A percentile compares a stretch with the other conserved stretches of the same genome.
These are phyloP conservation scores for Nicotiana knightiana DNA, from an alignment of 257 asterid genomes.

Conservation along the genomic window DNA sequence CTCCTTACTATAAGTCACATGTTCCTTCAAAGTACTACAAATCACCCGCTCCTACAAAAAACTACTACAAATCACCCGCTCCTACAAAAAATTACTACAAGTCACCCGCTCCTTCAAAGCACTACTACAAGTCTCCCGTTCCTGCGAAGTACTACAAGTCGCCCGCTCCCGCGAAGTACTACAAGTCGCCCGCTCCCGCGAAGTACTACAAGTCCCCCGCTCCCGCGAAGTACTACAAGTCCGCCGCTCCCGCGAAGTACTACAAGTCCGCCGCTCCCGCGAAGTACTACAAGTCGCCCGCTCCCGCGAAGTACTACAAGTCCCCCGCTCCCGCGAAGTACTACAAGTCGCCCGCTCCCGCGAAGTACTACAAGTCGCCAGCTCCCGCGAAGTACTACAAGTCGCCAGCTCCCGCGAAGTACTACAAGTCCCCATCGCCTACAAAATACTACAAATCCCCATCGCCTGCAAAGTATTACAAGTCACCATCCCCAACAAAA, in stretches of 20 bases:
- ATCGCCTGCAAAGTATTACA: background rate
- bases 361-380: background rate
- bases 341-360: background rate
- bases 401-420: too few species aligned
- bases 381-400: background rate
- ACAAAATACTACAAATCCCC: background rate
- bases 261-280: too few species aligned
- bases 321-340: background rate
- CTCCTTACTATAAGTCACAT: too few species aligned
- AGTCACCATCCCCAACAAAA: background rate
- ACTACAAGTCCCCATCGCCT: background rate
- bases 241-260: too few species aligned
- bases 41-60: background rate
- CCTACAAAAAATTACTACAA: background rate
- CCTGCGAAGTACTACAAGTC: background rate
- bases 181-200: background rate
- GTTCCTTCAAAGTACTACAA: background rate
- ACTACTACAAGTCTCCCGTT: background rate
- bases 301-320: background rate
- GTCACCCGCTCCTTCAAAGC: background rate
- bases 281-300: too few species aligned
- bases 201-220: too few species aligned
- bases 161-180: background rate
- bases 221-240: too few species aligned
- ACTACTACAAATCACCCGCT: too few species aligned